A percentile compares a stretch with the other conserved stretches of the same genome.
Conservation (phyloP, 805 yeast genomes). For the Teunomyces pallodes region DNA sequence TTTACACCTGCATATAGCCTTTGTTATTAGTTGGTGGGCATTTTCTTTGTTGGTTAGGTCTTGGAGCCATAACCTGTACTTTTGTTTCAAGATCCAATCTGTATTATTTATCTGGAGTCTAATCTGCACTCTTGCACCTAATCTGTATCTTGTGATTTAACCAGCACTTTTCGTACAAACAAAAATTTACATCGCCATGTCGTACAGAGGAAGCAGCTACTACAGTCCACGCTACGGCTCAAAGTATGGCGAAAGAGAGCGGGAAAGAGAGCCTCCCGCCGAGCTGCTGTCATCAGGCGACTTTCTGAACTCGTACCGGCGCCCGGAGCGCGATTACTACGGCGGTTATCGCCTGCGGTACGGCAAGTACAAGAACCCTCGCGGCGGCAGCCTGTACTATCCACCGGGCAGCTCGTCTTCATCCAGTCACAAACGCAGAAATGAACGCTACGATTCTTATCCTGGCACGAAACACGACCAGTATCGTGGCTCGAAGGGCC, state of each 20-base stretch:
- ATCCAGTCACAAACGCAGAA: conserved; percentile 11
- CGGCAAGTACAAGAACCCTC: conserved; percentile 10
- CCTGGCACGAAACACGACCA: conserved; percentile 10
- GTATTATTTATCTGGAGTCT: no score
- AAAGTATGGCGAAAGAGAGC: conserved; percentile 2
- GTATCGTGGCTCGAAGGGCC: not conserved
- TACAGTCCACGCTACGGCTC: conserved; percentile 13
- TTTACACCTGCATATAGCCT: no score
- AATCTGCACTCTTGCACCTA: no score
- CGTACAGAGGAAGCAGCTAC: conserved; percentile 14
- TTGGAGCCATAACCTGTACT: no score
- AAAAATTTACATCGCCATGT: conserved; percentile 5
- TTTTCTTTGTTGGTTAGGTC: no score
- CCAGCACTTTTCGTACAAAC: no score
- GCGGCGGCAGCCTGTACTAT: not conserved
- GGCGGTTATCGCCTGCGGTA: conserved; percentile 13
- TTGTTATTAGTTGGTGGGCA: no score
- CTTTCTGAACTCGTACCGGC: not conserved
- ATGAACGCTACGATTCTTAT: conserved; percentile 21
- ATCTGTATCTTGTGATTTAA: no score
- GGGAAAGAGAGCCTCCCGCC: not conserved
- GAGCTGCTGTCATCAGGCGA: not conserved
- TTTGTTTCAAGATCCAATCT: no score
- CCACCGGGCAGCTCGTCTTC: not conserved
- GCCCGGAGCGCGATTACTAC: conserved; percentile 13